Evolutionary conservation across 2,329 filamentous ascomycete genomes (phyloP), one percentile per base, ranked within the genome.

Genomic region (Ophiosphaerella narmari): DNA sequence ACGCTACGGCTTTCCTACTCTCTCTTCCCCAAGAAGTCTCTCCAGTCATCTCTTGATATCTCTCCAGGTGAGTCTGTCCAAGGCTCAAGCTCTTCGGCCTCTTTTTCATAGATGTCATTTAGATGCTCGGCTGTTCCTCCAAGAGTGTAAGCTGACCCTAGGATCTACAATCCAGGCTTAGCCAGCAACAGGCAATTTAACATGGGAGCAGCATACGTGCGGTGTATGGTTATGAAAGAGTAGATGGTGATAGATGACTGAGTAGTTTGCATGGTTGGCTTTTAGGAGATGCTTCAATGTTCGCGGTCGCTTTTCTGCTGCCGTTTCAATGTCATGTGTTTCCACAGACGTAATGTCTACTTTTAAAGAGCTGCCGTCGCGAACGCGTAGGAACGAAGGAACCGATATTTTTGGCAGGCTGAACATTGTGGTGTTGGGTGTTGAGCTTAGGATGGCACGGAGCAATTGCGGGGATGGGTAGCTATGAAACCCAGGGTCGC

Each of bases 211-310:
- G 66, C 79, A 53, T 74, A 85, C 82, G 74, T 96, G 91, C 34
- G 90, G 82, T 62, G 87, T 80, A 74, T 96, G 89, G 67, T 97
- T 97, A 76, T 94, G 85, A 64, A 86, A 94, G 54, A 82, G 78
- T 4, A 88, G 77, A 45, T 88, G 72, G 70, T 92, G 85, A 72
- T 89, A 94, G 46, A 96, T 76, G 59, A 97, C 86, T 29, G 91
- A 85, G 74, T 96, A 84, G 70, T 94, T 96, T 60, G 87, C 87
- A 76, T 99, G 94, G 71, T 97, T 97, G 44, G 92, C 87, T 73
- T 89, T 90, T 53, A 99, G 74, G 12, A 99, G 79, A 74, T 97
- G 91, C 77, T 96, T 97, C 54, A 99, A 80, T 16, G 90, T 90
- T 54, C 93, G 82, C 14, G 88, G 86, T 48, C 89, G 81, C 72